These are phyloP conservation scores for Cavenderia fasciculata DNA, from an alignment of 78 protist genomes.

Conservation along the genomic window DNA sequence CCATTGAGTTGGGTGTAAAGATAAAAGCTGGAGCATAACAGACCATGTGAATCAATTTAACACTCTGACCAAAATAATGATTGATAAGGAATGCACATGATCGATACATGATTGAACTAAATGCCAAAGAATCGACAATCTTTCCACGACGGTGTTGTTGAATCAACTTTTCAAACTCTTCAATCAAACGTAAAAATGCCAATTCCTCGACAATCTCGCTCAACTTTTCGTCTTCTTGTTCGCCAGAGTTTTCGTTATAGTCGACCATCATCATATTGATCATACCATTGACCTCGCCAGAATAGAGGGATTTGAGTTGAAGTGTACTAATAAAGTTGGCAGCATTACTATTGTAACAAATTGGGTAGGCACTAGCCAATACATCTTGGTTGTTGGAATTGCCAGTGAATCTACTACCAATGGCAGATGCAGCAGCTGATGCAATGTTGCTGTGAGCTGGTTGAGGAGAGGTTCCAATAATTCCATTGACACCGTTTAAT, in stretches of 20 bases:
- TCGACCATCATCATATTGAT: constrained; percentile 21
- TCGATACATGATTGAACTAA: constrained; percentile 49
- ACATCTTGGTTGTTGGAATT: not conserved
- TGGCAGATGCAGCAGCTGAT: not conserved
- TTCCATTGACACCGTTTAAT: not conserved
- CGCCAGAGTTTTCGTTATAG: constrained; percentile 1
- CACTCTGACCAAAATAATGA: constrained; percentile 41
- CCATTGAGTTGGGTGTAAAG: constrained; percentile 66
- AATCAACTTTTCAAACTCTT: constrained; percentile 48
- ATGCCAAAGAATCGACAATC: constrained; percentile 19
- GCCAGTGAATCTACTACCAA: not conserved
- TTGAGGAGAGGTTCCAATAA: not conserved
- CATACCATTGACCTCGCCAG: constrained; percentile 80
- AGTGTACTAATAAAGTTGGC: constrained; percentile 39
- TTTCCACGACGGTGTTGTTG: not conserved
- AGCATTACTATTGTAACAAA: constrained; percentile 39
- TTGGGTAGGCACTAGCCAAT: not conserved
- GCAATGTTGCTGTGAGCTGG: not conserved
- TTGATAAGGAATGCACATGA: constrained; percentile 62
- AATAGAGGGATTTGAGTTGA: constrained; percentile 53
- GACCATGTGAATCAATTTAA: constrained; percentile 67
- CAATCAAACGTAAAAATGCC: constrained; percentile 20
- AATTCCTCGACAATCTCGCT: constrained; percentile 19
- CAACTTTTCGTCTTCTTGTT: constrained; percentile 2
- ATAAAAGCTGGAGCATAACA: constrained; percentile 67